Evolutionary conservation across 108 stramenopile genomes (phyloP).

Genomic region (Cyclotella kingstonii): DNA sequence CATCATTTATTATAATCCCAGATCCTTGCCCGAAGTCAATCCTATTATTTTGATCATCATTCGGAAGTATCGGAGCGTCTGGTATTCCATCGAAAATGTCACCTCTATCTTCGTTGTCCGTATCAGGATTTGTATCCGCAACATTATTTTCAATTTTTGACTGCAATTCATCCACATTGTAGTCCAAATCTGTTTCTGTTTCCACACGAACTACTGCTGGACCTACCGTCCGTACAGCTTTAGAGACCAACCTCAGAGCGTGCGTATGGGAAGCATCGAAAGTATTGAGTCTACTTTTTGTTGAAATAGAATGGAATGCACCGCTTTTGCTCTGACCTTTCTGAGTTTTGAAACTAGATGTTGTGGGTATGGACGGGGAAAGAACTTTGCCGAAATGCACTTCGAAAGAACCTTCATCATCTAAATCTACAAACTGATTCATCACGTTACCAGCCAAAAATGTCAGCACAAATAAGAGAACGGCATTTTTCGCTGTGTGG

Average conservation of each 20-base stretch:
- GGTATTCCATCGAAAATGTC: constrained; percentile 40
- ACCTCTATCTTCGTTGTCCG: constrained; percentile 28
- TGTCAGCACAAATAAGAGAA: constrained; percentile 25
- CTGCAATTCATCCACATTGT: neutral
- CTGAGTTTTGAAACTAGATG: neutral
- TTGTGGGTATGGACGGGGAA: constrained; percentile 2
- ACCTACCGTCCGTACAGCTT: constrained; percentile 74
- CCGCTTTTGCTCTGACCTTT: neutral
- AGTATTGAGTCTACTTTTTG: constrained; percentile 3
- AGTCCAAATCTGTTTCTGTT: constrained; percentile 67
- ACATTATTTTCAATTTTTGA: neutral
- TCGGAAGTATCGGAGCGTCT: constrained; percentile 25
- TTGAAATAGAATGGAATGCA: neutral
- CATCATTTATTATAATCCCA: constrained; percentile 73
- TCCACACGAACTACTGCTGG: constrained; percentile 86
- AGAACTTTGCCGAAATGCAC: constrained; percentile 39
- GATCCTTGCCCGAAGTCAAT: constrained; percentile 84
- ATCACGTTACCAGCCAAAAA: constrained; percentile 43
- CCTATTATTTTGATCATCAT: constrained; percentile 8
- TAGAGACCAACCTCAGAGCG: constrained; percentile 56
- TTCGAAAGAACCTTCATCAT: constrained; percentile 44
- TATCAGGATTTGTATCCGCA: constrained; percentile 3
- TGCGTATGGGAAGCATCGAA: constrained; percentile 20
- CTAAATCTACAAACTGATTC: constrained; percentile 49
- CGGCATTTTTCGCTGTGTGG: constrained; percentile 29